Evolutionary conservation across 192 early-diverging fungal species (phyloP).

Genomic region (Coemansia sp.): DNA sequence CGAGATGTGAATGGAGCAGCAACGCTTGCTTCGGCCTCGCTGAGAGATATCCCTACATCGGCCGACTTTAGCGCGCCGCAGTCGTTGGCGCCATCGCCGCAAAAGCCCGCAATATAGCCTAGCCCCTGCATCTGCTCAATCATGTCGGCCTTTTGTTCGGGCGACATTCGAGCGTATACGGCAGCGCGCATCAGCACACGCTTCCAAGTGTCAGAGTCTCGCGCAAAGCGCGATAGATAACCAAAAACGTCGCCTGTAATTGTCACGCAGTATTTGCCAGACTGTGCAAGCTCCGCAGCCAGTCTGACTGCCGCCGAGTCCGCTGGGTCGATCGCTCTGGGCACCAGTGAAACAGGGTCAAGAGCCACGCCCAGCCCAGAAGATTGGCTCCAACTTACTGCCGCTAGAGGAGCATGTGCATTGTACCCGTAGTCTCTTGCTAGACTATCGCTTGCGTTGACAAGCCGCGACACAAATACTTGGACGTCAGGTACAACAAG

Average conservation of each 20-base stretch:
- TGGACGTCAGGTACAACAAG: constrained; percentile 66
- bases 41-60: constrained; percentile 93
- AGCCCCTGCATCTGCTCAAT: constrained; percentile 80
- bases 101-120: constrained; percentile 91
- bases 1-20: constrained; percentile 96
- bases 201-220: constrained; percentile 54
- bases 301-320: background rate
- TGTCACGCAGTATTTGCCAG: constrained; percentile 70
- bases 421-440: background rate
- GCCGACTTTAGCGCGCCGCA: constrained; percentile 92
- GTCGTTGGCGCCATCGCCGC: constrained; percentile 98
- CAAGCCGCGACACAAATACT: constrained; percentile 77
- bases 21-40: constrained; percentile 96
- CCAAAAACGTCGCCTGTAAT: constrained; percentile 92
- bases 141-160: constrained; percentile 92
- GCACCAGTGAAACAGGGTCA: constrained; percentile 49
- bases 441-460: background rate
- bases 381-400: constrained; percentile 53
- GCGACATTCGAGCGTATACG: constrained; percentile 96
- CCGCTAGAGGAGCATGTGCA: background rate
- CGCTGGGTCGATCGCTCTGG: constrained; percentile 1
- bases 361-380: constrained; percentile 49
- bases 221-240: constrained; percentile 53
- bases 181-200: constrained; percentile 82
- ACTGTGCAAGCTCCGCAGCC: constrained; percentile 25